Evolutionary conservation across 768 basidiomycete species (phyloP), one percentile per base, ranked within the genome.

Genomic region (Chiua virens): DNA sequence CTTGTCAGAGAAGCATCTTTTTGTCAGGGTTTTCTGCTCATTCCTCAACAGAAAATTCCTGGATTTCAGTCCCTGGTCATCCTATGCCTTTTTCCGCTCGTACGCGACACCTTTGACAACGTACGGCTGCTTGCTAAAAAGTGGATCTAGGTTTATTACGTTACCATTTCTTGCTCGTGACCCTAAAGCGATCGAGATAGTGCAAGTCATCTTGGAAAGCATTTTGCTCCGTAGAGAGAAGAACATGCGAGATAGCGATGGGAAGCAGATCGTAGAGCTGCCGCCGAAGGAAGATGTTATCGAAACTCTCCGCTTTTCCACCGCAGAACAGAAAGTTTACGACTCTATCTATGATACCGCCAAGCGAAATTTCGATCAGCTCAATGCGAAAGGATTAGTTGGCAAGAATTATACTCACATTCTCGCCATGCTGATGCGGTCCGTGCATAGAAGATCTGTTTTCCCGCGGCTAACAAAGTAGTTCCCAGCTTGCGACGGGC

Each of bases 401-500:
- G 81, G 83, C 57, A 89, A 82, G 64, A 92, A 92, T 59, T 87
- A 89, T 66, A 87, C 89, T 18, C 83, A 91, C 66, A 92, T 94
- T 64, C 79, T 98, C 60, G 92, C 94, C 13, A 93, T 96, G 88
- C 76, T 98, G 27, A 96, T 96, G 91, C 81, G 86, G 92, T 92
- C 49, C 22, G 79, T 70, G 25, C 17, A 21, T 25, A 45, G 6
- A 15, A 17, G 3, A 4, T 47, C 27, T 40, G 15, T 37, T 18
- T 27, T 48, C 13, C 21, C 30, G 18, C 20, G 27, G 47, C 45
- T 57, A 40, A 65, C 43, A 14, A 38, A n/a, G 22, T 42, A 32
- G 54, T 40, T 15, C 42, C 8, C 57, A 93, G 91, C 53, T 70
- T 97, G 25, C 87, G 96, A 28, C 92, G 93, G 49, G 94, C 94